phyloP scores from a whole-genome alignment of 2,329 filamentous ascomycete genomes.

The Oidium heveae region DNA sequence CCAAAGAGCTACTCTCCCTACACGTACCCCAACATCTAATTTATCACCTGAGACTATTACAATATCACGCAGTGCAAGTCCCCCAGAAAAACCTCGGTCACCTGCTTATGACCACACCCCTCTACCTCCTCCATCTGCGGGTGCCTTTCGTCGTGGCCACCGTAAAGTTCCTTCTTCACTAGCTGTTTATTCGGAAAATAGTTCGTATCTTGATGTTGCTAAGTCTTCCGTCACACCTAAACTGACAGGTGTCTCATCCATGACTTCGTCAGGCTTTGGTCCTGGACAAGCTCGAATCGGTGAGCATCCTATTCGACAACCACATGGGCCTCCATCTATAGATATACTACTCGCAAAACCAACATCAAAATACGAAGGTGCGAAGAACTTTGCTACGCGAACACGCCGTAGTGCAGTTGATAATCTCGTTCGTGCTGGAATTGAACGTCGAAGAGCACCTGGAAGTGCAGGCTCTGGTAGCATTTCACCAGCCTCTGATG shows the following conservation, averaged over 20 bases:
- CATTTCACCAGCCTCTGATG: slow-evolving; percentile 77
- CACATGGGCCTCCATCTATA: slow-evolving; percentile 69
- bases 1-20: slow-evolving; percentile 32
- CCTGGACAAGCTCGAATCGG: slow-evolving; percentile 82
- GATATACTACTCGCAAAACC: slow-evolving; percentile 80
- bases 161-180: slow-evolving; percentile 54
- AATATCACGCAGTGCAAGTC: slow-evolving; percentile 35
- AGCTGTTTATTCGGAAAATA: slow-evolving; percentile 17
- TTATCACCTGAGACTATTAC: slow-evolving; percentile 33
- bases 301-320: slow-evolving; percentile 83
- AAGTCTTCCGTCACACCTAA: slow-evolving; percentile 44
- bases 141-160: slow-evolving; percentile 79
- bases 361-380: slow-evolving; percentile 79
- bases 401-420: slow-evolving; percentile 79
- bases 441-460: slow-evolving; percentile 53
- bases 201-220: slow-evolving; percentile 14
- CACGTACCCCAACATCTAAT: slow-evolving; percentile 55
- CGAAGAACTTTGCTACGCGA: slow-evolving; percentile 88
- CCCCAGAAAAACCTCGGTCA: slow-evolving; percentile 40
- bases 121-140: slow-evolving; percentile 67
- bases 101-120: slow-evolving; percentile 45
- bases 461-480: slow-evolving; percentile 46
- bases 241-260: slow-evolving; percentile 54
- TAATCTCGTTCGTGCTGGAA: slow-evolving; percentile 72
- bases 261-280: slow-evolving; percentile 58